Conservation (phyloP, 2,329 filamentous ascomycete species). For the Colletotrichum lupini region DNA sequence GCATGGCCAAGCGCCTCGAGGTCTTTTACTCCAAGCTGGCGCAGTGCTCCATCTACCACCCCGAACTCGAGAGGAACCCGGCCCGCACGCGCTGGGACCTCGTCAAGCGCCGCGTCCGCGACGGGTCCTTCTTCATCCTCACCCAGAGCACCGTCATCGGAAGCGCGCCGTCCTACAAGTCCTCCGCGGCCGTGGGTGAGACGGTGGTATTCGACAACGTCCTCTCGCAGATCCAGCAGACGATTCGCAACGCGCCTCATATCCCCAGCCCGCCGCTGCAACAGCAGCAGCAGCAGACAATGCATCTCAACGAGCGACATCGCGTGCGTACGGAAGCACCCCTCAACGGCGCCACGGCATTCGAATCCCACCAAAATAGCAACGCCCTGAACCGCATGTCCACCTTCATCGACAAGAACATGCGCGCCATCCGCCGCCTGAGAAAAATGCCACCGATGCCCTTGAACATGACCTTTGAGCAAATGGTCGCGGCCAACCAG, state of each 20-base stretch:
- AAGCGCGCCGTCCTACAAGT: constrained; percentile 41
- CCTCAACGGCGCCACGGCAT: constrained; percentile 48
- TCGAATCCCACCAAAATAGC: constrained; percentile 54
- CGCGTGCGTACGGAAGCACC: constrained; percentile 47
- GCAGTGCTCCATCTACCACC: constrained; percentile 60
- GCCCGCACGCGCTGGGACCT: constrained; percentile 64
- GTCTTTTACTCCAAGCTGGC: constrained; percentile 64
- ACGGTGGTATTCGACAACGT: constrained; percentile 58
- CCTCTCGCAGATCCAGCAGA: constrained; percentile 54
- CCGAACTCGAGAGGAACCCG: constrained; percentile 63
- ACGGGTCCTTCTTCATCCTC: constrained; percentile 64
- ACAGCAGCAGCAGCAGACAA: not conserved
- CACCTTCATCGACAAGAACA: constrained; percentile 55
- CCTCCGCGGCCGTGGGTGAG: constrained; percentile 40
- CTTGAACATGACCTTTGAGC: constrained; percentile 44
- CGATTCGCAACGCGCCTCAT: constrained; percentile 41
- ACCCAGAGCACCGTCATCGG: constrained; percentile 49
- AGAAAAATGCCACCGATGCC: constrained; percentile 50
- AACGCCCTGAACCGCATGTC: constrained; percentile 57
- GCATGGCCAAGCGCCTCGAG: constrained; percentile 62
- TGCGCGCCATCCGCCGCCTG: constrained; percentile 54
- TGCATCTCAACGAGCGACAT: constrained; percentile 55
- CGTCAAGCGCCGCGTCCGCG: constrained; percentile 57
- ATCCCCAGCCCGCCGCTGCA: constrained; percentile 36
- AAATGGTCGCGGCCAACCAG: constrained; percentile 42